Base-by-base conservation (phyloP, 2,329 filamentous ascomycete genomes). In the Epichloe baconii region DNA sequence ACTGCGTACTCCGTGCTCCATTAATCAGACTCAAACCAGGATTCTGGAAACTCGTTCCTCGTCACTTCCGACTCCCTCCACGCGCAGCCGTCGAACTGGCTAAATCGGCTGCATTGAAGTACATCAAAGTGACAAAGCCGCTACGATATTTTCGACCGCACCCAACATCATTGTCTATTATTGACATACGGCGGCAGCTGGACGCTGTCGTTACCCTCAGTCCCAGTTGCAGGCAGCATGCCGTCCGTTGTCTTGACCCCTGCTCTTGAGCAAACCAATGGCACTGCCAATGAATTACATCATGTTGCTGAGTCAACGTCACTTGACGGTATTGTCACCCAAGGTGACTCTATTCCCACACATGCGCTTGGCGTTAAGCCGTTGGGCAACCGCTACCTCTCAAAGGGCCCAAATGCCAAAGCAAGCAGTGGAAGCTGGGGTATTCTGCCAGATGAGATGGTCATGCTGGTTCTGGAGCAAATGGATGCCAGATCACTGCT, bases 321-420 rank as follows among this genome's bases (percentile, higher is more conserved):
- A 17, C 11, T 35, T 8, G 38, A 35, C 23, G 47, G n/a, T 11
- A 10, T 4, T 36, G n/a, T 21, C 7, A 44, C 23, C 3, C 44
- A 48, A 19, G 34, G 53, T 60, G 65, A 64, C 59, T 78, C 79
- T 44, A 83, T 95, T 49, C 85, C 85, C 48, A 73, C 76, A 40
- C 91, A 97, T 71, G 88, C 88, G 38, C 72, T 95, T 45, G 85
- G 85, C 35, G 76, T 97, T 56, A 93, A 89, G 63, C 91, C 93
- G 1, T 77, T 85, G 54, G 93, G 91, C 38, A 97, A 98, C 71
- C 82, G 83, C 58, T 83, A 77, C 47, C 77, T 91, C 43, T 80
- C 81, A 19, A 73, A 79, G 12, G 73, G 72, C 2, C 74, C 74
- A 51, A 86, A 86, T 68, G 78, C 88, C 46, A 86, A 87, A 53